Conservation (phyloP, 2,329 filamentous ascomycete species). For the Monosporascus sp. region DNA sequence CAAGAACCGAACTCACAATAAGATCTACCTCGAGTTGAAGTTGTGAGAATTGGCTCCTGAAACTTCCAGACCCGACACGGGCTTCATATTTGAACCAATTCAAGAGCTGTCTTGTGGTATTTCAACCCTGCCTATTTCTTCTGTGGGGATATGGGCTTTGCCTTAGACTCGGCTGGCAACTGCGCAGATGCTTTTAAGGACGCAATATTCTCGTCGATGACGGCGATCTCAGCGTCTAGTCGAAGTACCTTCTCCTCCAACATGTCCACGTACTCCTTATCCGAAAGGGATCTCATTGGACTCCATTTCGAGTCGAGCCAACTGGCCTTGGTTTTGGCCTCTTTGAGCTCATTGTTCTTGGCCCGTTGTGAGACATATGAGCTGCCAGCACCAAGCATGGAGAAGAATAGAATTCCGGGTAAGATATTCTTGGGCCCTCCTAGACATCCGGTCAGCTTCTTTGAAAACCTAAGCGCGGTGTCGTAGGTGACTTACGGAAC, state of each 20-base stretch:
- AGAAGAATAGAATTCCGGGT: slow-evolving; percentile 45
- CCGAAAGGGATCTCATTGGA: slow-evolving; percentile 62
- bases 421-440: slow-evolving; percentile 49
- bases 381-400: slow-evolving; percentile 34
- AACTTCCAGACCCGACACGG: too few species aligned
- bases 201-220: slow-evolving; percentile 72
- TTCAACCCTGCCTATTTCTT: too few species aligned
- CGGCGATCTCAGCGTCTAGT: slow-evolving; percentile 69
- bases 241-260: slow-evolving; percentile 65
- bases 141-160: too few species aligned
- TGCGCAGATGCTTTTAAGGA: slow-evolving; percentile 23
- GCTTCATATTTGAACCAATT: too few species aligned
- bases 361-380: slow-evolving; percentile 19
- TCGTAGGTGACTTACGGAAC: slow-evolving; percentile 37
- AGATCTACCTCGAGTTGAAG: too few species aligned
- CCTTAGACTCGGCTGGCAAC: slow-evolving; percentile 1
- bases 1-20: too few species aligned
- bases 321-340: slow-evolving; percentile 13
- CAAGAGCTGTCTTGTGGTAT: too few species aligned
- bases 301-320: slow-evolving; percentile 63
- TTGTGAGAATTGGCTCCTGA: too few species aligned
- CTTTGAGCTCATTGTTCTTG: slow-evolving; percentile 6
- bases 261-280: slow-evolving; percentile 67
- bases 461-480: background rate
- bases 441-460: slow-evolving; percentile 20